These are phyloP conservation scores for Eutrema yunnanense DNA, from an alignment of 345 rosid species.

Conservation along the genomic window DNA sequence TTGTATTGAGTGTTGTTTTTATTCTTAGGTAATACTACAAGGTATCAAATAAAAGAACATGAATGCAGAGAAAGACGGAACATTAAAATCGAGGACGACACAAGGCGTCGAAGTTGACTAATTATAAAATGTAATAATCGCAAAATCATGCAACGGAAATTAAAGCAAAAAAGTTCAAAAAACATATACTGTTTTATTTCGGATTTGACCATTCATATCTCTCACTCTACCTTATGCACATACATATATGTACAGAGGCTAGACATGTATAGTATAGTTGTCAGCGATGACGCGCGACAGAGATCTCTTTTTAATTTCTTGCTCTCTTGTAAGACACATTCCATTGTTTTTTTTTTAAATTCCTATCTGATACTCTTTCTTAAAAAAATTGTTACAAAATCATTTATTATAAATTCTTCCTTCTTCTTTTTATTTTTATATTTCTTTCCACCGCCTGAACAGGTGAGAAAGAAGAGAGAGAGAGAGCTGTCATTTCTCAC, in stretches of 20 bases:
- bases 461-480: conserved; percentile 1
- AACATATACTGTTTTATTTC: conserved; percentile 7
- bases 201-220: conserved; percentile 31
- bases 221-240: conserved; percentile 3
- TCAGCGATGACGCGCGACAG: conserved; percentile 20
- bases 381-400: neutral
- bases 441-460: conserved; percentile 5
- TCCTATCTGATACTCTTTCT: neutral
- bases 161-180: neutral
- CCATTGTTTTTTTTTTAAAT: neutral
- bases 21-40: neutral
- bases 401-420: neutral
- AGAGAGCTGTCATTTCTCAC: conserved; percentile 24
- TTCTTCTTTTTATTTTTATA: neutral
- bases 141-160: neutral
- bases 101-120: conserved; percentile 24
- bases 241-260: conserved; percentile 11
- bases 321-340: neutral
- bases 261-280: conserved; percentile 25
- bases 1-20: neutral
- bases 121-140: neutral
- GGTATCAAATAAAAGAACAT: neutral
- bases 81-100: conserved; percentile 18
- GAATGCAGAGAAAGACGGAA: conserved; percentile 12
- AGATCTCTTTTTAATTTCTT: neutral